Evolutionary conservation across 1,284 basidiomycete genomes (phyloP).

Genomic region (Puccinia polysora): DNA sequence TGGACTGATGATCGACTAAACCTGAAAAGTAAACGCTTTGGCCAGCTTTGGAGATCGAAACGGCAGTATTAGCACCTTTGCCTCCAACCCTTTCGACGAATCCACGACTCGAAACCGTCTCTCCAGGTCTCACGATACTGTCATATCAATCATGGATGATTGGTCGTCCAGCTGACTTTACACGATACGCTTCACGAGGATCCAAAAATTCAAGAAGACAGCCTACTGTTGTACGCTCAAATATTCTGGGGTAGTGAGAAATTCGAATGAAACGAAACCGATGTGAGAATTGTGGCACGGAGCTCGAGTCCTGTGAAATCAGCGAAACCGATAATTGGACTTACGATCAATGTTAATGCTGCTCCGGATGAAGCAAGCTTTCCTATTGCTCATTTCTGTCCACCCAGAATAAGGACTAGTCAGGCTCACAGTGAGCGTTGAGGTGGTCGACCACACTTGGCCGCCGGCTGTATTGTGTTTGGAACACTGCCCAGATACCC

Average conservation of each 20-base stretch:
- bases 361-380: conserved; percentile 29
- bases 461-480: too few species aligned
- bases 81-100: conserved; percentile 13
- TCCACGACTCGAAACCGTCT: conserved; percentile 13
- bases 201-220: neutral
- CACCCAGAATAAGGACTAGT: too few species aligned
- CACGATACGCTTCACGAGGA: neutral
- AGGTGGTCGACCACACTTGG: too few species aligned
- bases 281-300: neutral
- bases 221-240: conserved; percentile 21
- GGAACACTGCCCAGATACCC: too few species aligned
- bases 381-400: neutral
- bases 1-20: conserved; percentile 7
- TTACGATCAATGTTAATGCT: conserved; percentile 38
- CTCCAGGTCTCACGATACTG: conserved; percentile 22
- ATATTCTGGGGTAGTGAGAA: conserved; percentile 13
- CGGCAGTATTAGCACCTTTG: conserved; percentile 34
- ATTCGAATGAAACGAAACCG: neutral
- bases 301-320: too few species aligned
- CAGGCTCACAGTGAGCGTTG: too few species aligned
- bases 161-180: neutral
- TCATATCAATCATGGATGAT: neutral
- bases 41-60: conserved; percentile 18
- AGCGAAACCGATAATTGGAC: neutral
- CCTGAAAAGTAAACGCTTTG: conserved; percentile 14